Evolutionary conservation across 495 filamentous ascomycete species (phyloP).

Genomic region (Xylaria sp.): DNA sequence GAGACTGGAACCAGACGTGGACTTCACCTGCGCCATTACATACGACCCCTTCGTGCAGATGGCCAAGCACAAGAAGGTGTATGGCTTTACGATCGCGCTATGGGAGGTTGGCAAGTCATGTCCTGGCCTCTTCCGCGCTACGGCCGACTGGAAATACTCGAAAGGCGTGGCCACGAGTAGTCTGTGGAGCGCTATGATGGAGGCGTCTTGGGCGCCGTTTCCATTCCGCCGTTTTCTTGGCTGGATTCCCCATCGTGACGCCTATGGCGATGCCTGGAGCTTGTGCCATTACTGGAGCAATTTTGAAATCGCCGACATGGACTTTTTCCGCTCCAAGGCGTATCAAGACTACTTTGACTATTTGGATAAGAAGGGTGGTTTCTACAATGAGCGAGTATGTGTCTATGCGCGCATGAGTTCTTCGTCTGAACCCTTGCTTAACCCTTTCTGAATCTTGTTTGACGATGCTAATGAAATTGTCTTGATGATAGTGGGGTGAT

Average conservation of each 20-base stretch:
- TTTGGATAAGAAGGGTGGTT: conserved; percentile 52
- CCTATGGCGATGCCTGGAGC: conserved; percentile 45
- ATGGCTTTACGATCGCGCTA: conserved; percentile 51
- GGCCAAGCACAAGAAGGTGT: conserved; percentile 52
- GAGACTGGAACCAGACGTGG: conserved; percentile 50
- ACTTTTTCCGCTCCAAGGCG: conserved; percentile 50
- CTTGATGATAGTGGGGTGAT: conserved; percentile 47
- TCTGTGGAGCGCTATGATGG: conserved; percentile 41
- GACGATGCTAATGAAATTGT: conserved; percentile 16
- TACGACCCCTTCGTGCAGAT: conserved; percentile 55
- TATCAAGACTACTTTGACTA: conserved; percentile 52
- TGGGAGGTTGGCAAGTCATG: conserved; percentile 53
- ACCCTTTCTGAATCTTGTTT: background rate
- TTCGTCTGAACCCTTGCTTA: background rate
- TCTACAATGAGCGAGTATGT: conserved; percentile 52
- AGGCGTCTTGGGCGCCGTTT: conserved; percentile 41
- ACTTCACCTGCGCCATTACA: conserved; percentile 52
- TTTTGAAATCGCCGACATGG: conserved; percentile 55
- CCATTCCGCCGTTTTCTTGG: conserved; percentile 41
- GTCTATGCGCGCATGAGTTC: background rate
- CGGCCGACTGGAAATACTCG: conserved; percentile 43
- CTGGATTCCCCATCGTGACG: conserved; percentile 40
- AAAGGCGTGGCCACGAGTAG: conserved; percentile 35
- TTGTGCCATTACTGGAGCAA: conserved; percentile 57
- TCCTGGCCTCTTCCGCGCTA: conserved; percentile 47